These are phyloP conservation scores for Piper longum DNA, from an alignment of 164 flowering plant species.

Conservation along the genomic window DNA sequence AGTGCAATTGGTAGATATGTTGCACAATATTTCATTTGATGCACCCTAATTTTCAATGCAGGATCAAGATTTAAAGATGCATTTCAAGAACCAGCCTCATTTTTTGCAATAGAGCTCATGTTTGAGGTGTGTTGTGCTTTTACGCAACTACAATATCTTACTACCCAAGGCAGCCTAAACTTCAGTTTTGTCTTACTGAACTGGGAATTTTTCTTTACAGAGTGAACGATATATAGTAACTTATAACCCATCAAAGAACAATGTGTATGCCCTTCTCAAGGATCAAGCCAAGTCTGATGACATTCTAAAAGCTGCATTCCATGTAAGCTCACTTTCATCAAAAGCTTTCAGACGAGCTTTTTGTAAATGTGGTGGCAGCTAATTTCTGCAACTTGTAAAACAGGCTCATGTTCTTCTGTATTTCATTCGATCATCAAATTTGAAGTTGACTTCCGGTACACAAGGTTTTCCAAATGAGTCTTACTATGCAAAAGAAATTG, in stretches of 20 bases:
- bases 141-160: background rate
- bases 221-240: constrained; percentile 76
- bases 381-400: background rate
- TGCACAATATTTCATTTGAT: constrained; percentile 1
- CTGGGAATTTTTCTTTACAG: constrained; percentile 23
- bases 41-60: constrained; percentile 15
- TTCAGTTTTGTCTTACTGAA: background rate
- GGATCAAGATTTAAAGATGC: constrained; percentile 94
- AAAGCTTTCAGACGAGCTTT: constrained; percentile 6
- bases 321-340: constrained; percentile 36
- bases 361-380: background rate
- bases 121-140: constrained; percentile 46
- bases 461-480: constrained; percentile 14
- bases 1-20: background rate
- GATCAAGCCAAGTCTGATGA: constrained; percentile 93
- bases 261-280: constrained; percentile 84
- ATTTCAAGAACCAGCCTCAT: constrained; percentile 77
- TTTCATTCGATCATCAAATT: constrained; percentile 42
- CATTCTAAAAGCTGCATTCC: constrained; percentile 93
- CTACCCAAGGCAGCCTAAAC: background rate
- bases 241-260: constrained; percentile 71
- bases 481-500: constrained; percentile 3
- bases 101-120: constrained; percentile 61
- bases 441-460: constrained; percentile 11
- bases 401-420: constrained; percentile 92